Base-by-base conservation (phyloP, 305 asterid species). In the Plantago lanceolata region DNA sequence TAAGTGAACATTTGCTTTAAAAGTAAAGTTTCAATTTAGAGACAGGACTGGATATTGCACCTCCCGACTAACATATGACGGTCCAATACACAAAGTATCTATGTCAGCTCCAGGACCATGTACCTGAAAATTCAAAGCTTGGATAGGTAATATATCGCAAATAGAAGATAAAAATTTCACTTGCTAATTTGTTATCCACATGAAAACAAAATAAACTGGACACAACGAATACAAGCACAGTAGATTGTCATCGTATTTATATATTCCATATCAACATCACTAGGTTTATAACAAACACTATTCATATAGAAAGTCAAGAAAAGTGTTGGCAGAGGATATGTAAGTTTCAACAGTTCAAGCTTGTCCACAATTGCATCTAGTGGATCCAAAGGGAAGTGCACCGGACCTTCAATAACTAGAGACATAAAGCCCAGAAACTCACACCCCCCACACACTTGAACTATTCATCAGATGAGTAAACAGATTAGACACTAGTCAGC, bases 101-200 rank as follows among this genome's bases (percentile, higher is more conserved):
- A 93, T 84, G 69, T 87, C 99, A 47, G 97, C 85, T 68, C 92
- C 99, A 77, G 99, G 99, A 49, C 95, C 95, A 73, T 90, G 96
- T 53, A 93, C 99, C 98, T 93, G 69, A 49, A 61, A 59, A 75
- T 59, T n/a, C 15, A 59, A 48, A 33, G 65, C 19, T 16, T 6
- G 33, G 24, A 44, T 68, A 19, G 50, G 54, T 13, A 48, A 7
- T 28, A 20, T 47, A 59, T 15, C 2, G 35, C 24, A 21, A 50
- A 44, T 56, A 26, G 48, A 17, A 64, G 47, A 13, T 11, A 40
- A 47, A 31, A 31, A 16, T 18, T 31, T 7, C 15, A 21, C 6
- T 17, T n/a, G 4, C 20, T 7, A 8, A 21, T 4, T 17, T n/a
- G 9, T 31, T 11, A 15, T 40, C 29, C 26, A 8, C 49, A 24